A percentile compares a stretch with the other conserved stretches of the same genome.
Evolutionary conservation across 495 filamentous ascomycete species (phyloP).

Genomic region (Tricharina praecox): DNA sequence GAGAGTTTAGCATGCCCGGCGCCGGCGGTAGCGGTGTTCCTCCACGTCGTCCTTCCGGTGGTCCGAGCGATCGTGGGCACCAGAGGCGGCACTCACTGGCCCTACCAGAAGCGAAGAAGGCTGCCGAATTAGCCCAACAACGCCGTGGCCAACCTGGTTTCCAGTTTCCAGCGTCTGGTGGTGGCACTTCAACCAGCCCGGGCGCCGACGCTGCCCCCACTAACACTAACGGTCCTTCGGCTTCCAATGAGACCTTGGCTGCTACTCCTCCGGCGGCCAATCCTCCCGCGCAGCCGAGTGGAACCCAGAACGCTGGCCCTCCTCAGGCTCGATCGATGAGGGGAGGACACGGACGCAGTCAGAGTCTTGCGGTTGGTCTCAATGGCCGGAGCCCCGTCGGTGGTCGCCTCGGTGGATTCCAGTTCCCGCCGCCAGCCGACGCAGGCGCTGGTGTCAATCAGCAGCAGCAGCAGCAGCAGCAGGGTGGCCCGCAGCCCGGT

Average conservation of each 20-base stretch:
- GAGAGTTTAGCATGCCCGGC: constrained; percentile 54
- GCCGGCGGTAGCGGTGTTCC: constrained; percentile 50
- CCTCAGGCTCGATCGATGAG: constrained; percentile 22
- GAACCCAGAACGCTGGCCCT: constrained; percentile 10
- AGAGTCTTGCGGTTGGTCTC: constrained; percentile 41
- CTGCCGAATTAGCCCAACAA: constrained; percentile 89
- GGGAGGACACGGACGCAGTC: constrained; percentile 41
- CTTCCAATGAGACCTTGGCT: constrained; percentile 30
- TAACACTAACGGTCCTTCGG: constrained; percentile 28
- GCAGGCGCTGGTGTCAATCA: constrained; percentile 37
- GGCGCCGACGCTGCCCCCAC: constrained; percentile 31
- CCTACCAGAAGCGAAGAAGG: constrained; percentile 90
- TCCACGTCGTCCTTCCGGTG: constrained; percentile 54
- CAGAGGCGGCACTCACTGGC: constrained; percentile 89
- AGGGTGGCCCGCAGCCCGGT: constrained; percentile 29
- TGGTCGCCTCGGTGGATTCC: constrained; percentile 49
- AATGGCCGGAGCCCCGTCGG: constrained; percentile 39
- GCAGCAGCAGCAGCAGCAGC: constrained; percentile 23
- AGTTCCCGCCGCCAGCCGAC: constrained; percentile 45
- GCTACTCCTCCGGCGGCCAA: constrained; percentile 29
- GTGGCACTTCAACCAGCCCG: constrained; percentile 8
- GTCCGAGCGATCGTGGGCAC: constrained; percentile 53
- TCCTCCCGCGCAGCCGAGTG: neutral
- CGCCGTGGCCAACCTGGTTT: constrained; percentile 69
- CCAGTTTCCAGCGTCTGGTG: constrained; percentile 66